Evolutionary conservation across 306 rosid genomes (phyloP).

Genomic region (Chamaecrista fasciculata): DNA sequence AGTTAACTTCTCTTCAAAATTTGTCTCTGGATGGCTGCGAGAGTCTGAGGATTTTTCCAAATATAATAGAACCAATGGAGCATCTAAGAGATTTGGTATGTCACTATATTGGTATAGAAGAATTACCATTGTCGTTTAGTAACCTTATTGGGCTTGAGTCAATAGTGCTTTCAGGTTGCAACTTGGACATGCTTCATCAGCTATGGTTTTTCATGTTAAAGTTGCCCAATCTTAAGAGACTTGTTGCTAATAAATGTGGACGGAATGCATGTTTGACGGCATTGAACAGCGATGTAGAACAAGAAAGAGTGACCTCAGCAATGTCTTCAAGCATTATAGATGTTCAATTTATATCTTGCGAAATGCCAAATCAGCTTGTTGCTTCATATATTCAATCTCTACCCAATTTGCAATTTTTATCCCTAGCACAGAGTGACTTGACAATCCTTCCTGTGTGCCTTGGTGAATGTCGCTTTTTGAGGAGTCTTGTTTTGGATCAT

Average conservation of each 20-base stretch:
- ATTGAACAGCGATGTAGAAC: not conserved
- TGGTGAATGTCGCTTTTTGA: not conserved
- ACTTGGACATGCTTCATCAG: too few relatives aligned
- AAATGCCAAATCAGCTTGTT: not conserved
- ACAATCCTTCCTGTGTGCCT: conserved; percentile 26
- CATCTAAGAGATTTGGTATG: not conserved
- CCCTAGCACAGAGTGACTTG: not conserved
- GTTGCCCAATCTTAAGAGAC: conserved; percentile 13
- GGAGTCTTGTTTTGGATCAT: conserved; percentile 8
- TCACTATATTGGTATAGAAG: not conserved
- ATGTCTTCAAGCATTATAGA: not conserved
- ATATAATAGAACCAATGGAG: not conserved
- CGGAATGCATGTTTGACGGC: not conserved
- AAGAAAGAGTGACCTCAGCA: not conserved
- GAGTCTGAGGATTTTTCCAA: not conserved
- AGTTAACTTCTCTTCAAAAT: not conserved
- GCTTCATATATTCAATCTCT: not conserved
- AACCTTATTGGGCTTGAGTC: too few relatives aligned
- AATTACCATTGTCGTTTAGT: conserved; percentile 13
- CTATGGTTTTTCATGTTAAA: conserved; percentile 3
- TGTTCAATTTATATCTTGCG: not conserved
- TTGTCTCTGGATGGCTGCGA: not conserved
- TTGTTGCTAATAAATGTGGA: conserved; percentile 2
- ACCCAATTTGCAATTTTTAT: not conserved
- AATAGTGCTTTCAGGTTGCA: too few relatives aligned